Conservation (phyloP, 495 filamentous ascomycete genomes). For the Penicillium parvum region DNA sequence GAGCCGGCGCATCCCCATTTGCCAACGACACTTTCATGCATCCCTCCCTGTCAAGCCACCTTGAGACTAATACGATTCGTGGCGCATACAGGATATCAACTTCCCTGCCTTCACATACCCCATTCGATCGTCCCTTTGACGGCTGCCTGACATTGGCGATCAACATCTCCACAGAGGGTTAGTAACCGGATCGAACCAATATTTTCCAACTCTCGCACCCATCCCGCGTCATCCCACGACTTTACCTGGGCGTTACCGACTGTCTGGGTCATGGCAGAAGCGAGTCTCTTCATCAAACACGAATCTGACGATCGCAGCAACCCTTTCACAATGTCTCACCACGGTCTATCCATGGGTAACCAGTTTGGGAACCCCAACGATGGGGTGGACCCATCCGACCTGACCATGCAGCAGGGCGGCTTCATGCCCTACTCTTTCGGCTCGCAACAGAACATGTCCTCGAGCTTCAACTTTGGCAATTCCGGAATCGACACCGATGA, state of each 20-base stretch:
- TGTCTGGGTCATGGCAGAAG: constrained; percentile 33
- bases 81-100: constrained; percentile 1
- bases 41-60: not conserved
- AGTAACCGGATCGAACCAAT: constrained; percentile 8
- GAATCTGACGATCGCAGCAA: constrained; percentile 65
- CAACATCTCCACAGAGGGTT: constrained; percentile 20
- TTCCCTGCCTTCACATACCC: constrained; percentile 3
- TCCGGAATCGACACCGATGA: constrained; percentile 54
- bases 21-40: constrained; percentile 1
- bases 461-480: constrained; percentile 50
- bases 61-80: constrained; percentile 8
- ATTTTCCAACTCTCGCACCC: constrained; percentile 3
- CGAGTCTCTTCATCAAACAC: constrained; percentile 70
- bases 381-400: constrained; percentile 79
- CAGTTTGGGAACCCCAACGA: constrained; percentile 63
- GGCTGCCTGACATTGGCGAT: constrained; percentile 9
- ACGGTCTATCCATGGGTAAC: constrained; percentile 58
- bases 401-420: constrained; percentile 60
- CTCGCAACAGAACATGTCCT: constrained; percentile 49
- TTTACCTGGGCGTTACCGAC: constrained; percentile 2
- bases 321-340: constrained; percentile 51
- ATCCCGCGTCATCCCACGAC: constrained; percentile 14
- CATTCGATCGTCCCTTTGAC: constrained; percentile 6
- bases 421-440: constrained; percentile 49
- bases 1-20: constrained; percentile 8